These are phyloP conservation scores for Acacia confusa DNA, from an alignment of 306 rosid species.

Conservation along the genomic window DNA sequence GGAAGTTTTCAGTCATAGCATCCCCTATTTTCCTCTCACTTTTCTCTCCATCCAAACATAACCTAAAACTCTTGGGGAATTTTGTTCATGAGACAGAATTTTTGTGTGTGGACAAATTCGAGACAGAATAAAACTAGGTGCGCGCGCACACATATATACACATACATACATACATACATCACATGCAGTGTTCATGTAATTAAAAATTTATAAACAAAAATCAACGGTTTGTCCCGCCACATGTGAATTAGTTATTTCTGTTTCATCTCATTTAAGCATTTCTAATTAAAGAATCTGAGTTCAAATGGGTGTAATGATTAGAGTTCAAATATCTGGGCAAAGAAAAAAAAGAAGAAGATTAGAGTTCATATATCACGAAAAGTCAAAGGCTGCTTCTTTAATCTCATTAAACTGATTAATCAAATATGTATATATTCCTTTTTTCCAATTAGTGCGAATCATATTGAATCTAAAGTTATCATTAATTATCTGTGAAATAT, in stretches of 20 bases:
- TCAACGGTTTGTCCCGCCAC: not conserved
- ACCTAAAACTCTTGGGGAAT: not conserved
- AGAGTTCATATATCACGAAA: not conserved
- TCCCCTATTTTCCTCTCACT: no score
- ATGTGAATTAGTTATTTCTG: not conserved
- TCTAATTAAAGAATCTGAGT: not conserved
- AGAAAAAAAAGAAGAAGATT: no score
- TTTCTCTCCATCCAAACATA: no score
- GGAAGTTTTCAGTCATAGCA: no score
- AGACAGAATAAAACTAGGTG: not conserved
- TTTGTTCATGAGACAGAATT: no score
- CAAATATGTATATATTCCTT: not conserved
- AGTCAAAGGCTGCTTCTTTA: not conserved
- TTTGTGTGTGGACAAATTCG: no score
- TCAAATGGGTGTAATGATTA: not conserved
- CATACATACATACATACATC: not conserved
- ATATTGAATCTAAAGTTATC: not conserved
- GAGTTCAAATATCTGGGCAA: no score
- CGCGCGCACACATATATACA: no score
- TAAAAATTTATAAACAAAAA: not conserved
- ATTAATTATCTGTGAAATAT: not conserved
- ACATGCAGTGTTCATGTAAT: not conserved
- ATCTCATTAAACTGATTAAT: not conserved
- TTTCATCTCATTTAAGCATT: not conserved
- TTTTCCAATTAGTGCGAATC: not conserved